These are phyloP conservation scores for Punica granatum DNA, from an alignment of 345 rosid species.

Conservation along the genomic window DNA sequence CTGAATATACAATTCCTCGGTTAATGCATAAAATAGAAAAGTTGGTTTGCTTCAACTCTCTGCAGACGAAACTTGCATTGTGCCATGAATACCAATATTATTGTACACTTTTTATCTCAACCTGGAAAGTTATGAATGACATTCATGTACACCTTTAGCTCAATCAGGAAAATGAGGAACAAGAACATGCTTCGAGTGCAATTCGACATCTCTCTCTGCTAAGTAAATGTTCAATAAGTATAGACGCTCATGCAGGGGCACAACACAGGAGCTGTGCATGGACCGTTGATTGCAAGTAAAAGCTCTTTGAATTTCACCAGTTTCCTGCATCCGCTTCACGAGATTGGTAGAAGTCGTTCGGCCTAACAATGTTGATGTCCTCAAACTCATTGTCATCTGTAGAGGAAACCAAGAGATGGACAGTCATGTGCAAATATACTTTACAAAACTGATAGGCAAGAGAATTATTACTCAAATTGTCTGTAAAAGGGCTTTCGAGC, in stretches of 20 bases:
- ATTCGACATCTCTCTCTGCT: neutral
- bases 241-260: neutral
- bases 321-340: constrained; percentile 15
- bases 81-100: neutral
- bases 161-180: neutral
- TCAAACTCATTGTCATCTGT: constrained; percentile 20
- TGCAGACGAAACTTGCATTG: neutral
- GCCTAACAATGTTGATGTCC: constrained; percentile 15
- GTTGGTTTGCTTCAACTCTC: neutral
- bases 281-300: neutral
- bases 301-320: constrained; percentile 30
- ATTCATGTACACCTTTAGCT: too few species aligned
- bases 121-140: too few species aligned
- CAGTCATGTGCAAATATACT: neutral
- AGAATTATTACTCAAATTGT: neutral
- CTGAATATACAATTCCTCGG: too few species aligned
- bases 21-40: too few species aligned
- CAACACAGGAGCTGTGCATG: too few species aligned
- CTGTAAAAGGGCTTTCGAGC: neutral
- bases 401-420: neutral
- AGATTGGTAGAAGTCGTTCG: constrained; percentile 13
- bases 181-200: neutral
- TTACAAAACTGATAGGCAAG: neutral
- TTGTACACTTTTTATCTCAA: neutral
- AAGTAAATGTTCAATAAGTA: neutral